Conservation (phyloP, 2,329 filamentous ascomycete species). For the Alternaria triticina region DNA sequence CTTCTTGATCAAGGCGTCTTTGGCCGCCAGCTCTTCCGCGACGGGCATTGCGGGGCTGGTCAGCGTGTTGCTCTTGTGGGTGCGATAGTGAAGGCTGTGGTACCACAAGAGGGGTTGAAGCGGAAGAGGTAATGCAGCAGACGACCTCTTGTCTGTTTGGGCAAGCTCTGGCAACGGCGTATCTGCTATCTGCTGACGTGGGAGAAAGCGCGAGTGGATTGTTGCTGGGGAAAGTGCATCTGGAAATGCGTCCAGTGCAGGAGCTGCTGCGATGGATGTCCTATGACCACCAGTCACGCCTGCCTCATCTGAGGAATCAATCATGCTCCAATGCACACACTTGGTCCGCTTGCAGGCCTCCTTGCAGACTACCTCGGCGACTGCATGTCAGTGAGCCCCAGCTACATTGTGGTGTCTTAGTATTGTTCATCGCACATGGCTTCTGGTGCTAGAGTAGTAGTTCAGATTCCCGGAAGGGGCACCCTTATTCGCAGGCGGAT, state of each 20-base stretch:
- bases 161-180: neutral
- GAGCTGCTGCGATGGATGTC: neutral
- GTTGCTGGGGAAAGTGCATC: neutral
- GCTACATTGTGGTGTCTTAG: neutral
- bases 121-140: neutral
- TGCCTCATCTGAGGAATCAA: neutral
- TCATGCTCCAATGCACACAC: neutral
- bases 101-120: neutral
- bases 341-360: neutral
- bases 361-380: neutral
- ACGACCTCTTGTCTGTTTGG: neutral
- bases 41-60: neutral
- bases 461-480: neutral
- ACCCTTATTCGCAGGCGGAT: neutral
- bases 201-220: neutral
- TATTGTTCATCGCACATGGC: conserved; percentile 5
- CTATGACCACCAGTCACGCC: neutral
- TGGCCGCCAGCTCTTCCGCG: neutral
- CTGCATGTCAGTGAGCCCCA: neutral
- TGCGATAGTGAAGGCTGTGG: neutral
- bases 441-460: neutral
- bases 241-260: neutral
- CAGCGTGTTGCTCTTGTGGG: neutral
- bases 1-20: neutral
- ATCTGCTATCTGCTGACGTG: neutral